Evolutionary conservation across 768 basidiomycete genomes (phyloP).

Genomic region (Sistotremastrum suecicum): DNA sequence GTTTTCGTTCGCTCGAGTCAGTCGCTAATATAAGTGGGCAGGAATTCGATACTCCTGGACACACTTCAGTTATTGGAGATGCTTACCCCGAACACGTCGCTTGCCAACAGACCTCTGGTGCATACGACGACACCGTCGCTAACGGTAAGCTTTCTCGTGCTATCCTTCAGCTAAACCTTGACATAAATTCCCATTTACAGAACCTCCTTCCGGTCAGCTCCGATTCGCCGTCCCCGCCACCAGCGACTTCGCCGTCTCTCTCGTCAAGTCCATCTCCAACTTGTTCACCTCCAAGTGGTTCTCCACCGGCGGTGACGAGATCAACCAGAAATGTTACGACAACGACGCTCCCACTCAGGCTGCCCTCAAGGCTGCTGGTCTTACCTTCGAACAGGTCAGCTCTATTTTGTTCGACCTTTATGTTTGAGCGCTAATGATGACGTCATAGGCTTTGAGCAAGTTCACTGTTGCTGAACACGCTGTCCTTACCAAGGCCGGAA

Average conservation of each 20-base stretch:
- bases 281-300: conserved; percentile 48
- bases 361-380: conserved; percentile 32
- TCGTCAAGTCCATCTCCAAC: conserved; percentile 34
- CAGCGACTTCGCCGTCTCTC: conserved; percentile 37
- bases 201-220: conserved; percentile 77
- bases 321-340: conserved; percentile 53
- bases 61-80: conserved; percentile 49
- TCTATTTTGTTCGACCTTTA: too few species aligned
- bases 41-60: conserved; percentile 81
- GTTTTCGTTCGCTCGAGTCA: not conserved
- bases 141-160: conserved; percentile 19
- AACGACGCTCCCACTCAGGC: conserved; percentile 46
- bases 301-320: conserved; percentile 72
- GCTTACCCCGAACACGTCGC: conserved; percentile 67
- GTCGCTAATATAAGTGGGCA: conserved; percentile 9
- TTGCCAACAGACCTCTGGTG: conserved; percentile 31
- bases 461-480: conserved; percentile 51
- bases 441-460: conserved; percentile 31
- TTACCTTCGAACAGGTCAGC: conserved; percentile 34
- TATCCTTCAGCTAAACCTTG: not conserved
- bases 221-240: conserved; percentile 51
- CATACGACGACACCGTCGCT: conserved; percentile 28
- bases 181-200: conserved; percentile 7
- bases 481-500: conserved; percentile 38
- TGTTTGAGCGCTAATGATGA: too few species aligned